Percentiles rank a stretch among this genome's conserved stretches.
Evolutionary conservation across 345 rosid genomes (phyloP).

Genomic region (Garcia nutans): DNA sequence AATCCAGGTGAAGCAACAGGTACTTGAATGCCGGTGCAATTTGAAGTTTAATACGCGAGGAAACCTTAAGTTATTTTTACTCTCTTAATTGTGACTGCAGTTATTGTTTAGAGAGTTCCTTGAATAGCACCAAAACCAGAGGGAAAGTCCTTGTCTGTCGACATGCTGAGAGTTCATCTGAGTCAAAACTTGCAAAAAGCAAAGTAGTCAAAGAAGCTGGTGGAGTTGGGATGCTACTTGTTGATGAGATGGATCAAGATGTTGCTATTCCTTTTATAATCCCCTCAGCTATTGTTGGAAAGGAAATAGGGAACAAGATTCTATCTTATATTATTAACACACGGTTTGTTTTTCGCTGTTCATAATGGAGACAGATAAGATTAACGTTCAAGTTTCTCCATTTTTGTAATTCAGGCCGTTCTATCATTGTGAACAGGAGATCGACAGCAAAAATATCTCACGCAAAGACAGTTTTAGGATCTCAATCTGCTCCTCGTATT

Average conservation of each 20-base stretch:
- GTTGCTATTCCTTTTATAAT: conserved; percentile 51
- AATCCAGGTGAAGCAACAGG: conserved; percentile 70
- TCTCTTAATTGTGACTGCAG: conserved; percentile 33
- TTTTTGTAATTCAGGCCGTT: conserved; percentile 21
- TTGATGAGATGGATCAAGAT: conserved; percentile 46
- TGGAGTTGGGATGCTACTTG: conserved; percentile 58
- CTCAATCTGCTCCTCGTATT: conserved; percentile 46
- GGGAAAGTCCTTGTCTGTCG: conserved; percentile 57
- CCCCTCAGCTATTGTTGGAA: conserved; percentile 55
- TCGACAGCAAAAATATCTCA: conserved; percentile 39
- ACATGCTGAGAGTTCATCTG: conserved; percentile 49
- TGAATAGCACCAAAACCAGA: conserved; percentile 45
- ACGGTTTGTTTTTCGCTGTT: conserved; percentile 34
- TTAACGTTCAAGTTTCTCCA: conserved; percentile 4
- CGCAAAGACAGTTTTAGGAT: conserved; percentile 48
- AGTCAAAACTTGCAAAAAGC: conserved; percentile 54
- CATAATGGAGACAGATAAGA: not conserved
- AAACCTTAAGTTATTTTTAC: conserved; percentile 15
- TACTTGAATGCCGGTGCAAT: conserved; percentile 34
- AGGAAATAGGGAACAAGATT: conserved; percentile 39
- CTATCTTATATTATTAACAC: conserved; percentile 40
- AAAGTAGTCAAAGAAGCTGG: conserved; percentile 52
- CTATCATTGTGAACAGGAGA: conserved; percentile 30
- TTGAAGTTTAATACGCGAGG: conserved; percentile 9
- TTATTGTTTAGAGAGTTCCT: conserved; percentile 53